phyloP scores from a whole-genome alignment of 1,284 basidiomycete species.

The Melanopsichium pennsylvanicum region DNA sequence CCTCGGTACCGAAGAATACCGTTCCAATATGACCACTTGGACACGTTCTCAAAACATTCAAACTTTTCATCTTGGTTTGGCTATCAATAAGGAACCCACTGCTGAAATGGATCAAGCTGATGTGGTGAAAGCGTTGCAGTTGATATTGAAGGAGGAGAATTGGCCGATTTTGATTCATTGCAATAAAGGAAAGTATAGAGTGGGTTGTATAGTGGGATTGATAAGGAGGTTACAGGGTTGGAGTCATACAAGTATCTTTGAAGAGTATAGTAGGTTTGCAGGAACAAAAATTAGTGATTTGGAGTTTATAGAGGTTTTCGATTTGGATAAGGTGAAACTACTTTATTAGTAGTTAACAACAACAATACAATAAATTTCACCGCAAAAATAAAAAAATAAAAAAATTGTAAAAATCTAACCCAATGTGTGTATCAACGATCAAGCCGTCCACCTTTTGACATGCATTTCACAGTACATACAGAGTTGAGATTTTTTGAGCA shows the following conservation, averaged over 20 bases:
- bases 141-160: conserved; percentile 52
- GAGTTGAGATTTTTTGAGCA: no score
- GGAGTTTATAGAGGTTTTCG: conserved; percentile 62
- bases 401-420: no score
- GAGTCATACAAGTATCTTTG: conserved; percentile 63
- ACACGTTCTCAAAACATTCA: conserved; percentile 39
- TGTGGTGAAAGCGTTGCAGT: conserved; percentile 48
- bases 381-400: no score
- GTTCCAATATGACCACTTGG: conserved; percentile 52
- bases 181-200: conserved; percentile 65
- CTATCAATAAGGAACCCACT: conserved; percentile 64
- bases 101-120: conserved; percentile 60
- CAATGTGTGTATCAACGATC: no score
- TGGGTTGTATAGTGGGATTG: conserved; percentile 59
- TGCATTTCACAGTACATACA: no score
- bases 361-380: no score
- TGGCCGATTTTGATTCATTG: conserved; percentile 63
- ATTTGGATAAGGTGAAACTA: conserved; percentile 29
- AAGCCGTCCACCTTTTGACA: no score
- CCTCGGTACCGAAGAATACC: conserved; percentile 61
- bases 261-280: conserved; percentile 63
- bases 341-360: not conserved
- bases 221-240: conserved; percentile 61
- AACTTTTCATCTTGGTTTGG: conserved; percentile 56
- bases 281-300: conserved; percentile 60